These are phyloP conservation scores for Alternaria consortialis DNA, from an alignment of 2,329 filamentous ascomycete genomes.

Conservation along the genomic window DNA sequence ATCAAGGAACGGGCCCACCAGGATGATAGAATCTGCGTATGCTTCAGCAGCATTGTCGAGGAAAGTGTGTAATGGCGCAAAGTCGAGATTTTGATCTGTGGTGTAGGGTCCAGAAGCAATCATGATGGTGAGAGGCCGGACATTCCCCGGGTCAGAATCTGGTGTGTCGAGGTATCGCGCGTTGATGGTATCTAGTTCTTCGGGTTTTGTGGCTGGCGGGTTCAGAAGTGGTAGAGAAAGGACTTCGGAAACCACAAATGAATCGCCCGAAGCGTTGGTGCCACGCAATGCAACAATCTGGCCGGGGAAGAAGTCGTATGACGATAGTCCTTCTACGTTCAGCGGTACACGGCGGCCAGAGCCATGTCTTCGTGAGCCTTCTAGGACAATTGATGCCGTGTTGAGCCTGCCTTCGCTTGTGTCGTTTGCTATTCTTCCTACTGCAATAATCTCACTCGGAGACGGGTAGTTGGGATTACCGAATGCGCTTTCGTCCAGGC, in stretches of 20 bases:
- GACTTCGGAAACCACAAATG: conserved; percentile 81
- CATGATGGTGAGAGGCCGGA: conserved; percentile 76
- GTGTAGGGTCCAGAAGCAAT: conserved; percentile 90
- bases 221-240: conserved; percentile 78
- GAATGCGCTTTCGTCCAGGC: conserved; percentile 80
- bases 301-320: conserved; percentile 89
- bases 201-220: conserved; percentile 74
- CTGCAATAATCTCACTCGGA: conserved; percentile 85
- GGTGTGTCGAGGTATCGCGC: conserved; percentile 72
- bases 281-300: conserved; percentile 90
- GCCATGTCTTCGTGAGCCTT: conserved; percentile 85
- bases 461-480: conserved; percentile 87
- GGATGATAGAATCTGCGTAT: conserved; percentile 79
- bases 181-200: conserved; percentile 72
- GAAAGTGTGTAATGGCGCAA: conserved; percentile 83
- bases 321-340: conserved; percentile 73
- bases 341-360: conserved; percentile 83
- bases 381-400: conserved; percentile 82
- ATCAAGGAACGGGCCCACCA: conserved; percentile 90
- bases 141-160: conserved; percentile 58
- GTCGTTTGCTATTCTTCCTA: conserved; percentile 92
- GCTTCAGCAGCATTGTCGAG: conserved; percentile 78
- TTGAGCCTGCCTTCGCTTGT: conserved; percentile 87
- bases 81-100: conserved; percentile 89
- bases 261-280: conserved; percentile 84